Conservation (phyloP, 441 rosid genomes). For the Adansonia grandidieri region DNA sequence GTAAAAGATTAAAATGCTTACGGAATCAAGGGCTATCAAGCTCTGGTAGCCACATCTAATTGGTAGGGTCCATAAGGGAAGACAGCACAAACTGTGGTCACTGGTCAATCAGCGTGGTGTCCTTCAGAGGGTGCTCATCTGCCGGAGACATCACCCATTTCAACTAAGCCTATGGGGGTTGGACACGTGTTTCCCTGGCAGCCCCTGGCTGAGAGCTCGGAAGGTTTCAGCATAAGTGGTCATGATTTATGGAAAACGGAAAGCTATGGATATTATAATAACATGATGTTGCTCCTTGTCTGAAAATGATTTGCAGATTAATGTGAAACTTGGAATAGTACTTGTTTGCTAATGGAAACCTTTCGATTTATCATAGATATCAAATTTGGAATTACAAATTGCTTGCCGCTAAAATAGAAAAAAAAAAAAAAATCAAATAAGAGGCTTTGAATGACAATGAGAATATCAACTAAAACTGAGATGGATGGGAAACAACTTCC, state of each 20-base stretch:
- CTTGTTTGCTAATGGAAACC: background rate
- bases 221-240: background rate
- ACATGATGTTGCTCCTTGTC: constrained; percentile 4
- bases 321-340: background rate
- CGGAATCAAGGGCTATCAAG: constrained; percentile 12
- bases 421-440: background rate
- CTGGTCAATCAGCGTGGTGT: background rate
- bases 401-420: background rate
- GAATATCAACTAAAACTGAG: constrained; percentile 1
- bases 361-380: constrained; percentile 13
- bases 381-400: background rate
- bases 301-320: constrained; percentile 23
- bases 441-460: constrained; percentile 8
- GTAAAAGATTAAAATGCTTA: background rate
- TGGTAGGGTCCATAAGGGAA: constrained; percentile 28
- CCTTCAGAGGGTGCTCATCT: constrained; percentile 29
- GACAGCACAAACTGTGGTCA: constrained; percentile 1
- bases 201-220: constrained; percentile 26
- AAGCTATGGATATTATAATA: background rate
- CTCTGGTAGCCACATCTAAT: constrained; percentile 34
- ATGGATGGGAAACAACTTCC: background rate
- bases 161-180: constrained; percentile 14
- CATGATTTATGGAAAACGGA: constrained; percentile 10
- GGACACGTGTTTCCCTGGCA: constrained; percentile 25
- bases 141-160: constrained; percentile 21